Percentiles rank a stretch among this genome's conserved stretches.
phyloP scores from a whole-genome alignment of 495 filamentous ascomycete species.

The Jackrogersella minutella region DNA sequence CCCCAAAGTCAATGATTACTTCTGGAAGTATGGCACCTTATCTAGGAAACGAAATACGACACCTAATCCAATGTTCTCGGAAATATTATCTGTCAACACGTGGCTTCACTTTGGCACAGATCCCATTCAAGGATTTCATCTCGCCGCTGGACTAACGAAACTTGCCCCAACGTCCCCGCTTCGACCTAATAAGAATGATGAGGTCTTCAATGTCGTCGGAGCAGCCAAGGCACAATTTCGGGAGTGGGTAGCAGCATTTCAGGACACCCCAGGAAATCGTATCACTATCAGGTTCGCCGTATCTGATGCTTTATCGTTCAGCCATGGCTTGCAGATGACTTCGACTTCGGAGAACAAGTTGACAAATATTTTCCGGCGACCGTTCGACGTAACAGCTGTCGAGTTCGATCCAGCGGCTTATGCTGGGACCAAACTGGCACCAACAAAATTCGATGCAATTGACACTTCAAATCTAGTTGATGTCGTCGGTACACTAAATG shows the following conservation, averaged over 20 bases:
- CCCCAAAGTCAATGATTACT: neutral
- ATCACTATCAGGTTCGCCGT: constrained; percentile 33
- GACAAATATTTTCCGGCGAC: constrained; percentile 15
- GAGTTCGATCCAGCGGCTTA: constrained; percentile 31
- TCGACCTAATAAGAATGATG: neutral
- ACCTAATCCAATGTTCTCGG: constrained; percentile 37
- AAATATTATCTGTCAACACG: constrained; percentile 15
- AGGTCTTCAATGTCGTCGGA: constrained; percentile 4
- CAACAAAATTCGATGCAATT: constrained; percentile 41
- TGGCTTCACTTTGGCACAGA: constrained; percentile 38
- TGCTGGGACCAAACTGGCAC: constrained; percentile 14
- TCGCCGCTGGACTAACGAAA: constrained; percentile 33
- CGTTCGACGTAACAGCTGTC: constrained; percentile 10
- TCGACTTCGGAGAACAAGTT: neutral
- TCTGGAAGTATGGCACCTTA: constrained; percentile 23
- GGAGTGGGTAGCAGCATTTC: constrained; percentile 47
- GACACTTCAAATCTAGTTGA: constrained; percentile 43
- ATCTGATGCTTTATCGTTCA: constrained; percentile 38
- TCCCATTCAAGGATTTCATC: constrained; percentile 45
- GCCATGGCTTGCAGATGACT: constrained; percentile 30
- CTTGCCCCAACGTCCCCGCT: constrained; percentile 27
- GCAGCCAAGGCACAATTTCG: constrained; percentile 45
- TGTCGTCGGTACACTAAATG: constrained; percentile 31
- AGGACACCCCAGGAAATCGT: neutral
- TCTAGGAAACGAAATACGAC: neutral